A percentile compares a stretch with the other conserved stretches of the same genome.
Conservation (phyloP, 2,329 filamentous ascomycete species). For the Meredithiella fracta region DNA sequence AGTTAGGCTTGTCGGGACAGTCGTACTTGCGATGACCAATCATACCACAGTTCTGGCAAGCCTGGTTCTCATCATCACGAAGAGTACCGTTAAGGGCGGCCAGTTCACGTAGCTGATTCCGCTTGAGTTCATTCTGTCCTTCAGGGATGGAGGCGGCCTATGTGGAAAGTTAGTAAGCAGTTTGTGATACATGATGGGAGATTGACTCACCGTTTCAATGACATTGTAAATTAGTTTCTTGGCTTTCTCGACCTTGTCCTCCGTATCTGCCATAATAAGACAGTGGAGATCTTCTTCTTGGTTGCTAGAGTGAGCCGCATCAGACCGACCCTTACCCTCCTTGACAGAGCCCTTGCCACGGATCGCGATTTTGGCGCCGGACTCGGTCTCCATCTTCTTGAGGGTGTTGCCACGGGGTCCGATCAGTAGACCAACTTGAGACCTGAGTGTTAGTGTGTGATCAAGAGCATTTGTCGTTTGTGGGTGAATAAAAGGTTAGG, state of each 20-base stretch:
- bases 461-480: slow-evolving; percentile 16
- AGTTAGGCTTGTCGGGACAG: slow-evolving; percentile 93
- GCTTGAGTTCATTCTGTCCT: slow-evolving; percentile 96
- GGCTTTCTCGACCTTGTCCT: slow-evolving; percentile 98
- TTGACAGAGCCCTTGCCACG: slow-evolving; percentile 99
- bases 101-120: slow-evolving; percentile 93
- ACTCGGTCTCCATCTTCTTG: slow-evolving; percentile 99
- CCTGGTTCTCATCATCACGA: slow-evolving; percentile 97
- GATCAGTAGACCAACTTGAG: slow-evolving; percentile 98
- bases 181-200: slow-evolving; percentile 6
- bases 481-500: not conserved
- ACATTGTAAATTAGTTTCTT: slow-evolving; percentile 97
- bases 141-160: slow-evolving; percentile 98
- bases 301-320: slow-evolving; percentile 97
- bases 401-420: slow-evolving; percentile 98
- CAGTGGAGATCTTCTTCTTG: slow-evolving; percentile 99
- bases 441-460: slow-evolving; percentile 77
- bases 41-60: slow-evolving; percentile 97
- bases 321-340: slow-evolving; percentile 97
- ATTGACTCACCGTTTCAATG: slow-evolving; percentile 74
- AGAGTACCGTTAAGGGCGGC: slow-evolving; percentile 97
- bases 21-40: slow-evolving; percentile 98
- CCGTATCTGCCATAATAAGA: slow-evolving; percentile 98
- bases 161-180: slow-evolving; percentile 17
- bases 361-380: slow-evolving; percentile 95